These are phyloP conservation scores for Gastrolobium villosum DNA, from an alignment of 306 rosid species.

Conservation along the genomic window DNA sequence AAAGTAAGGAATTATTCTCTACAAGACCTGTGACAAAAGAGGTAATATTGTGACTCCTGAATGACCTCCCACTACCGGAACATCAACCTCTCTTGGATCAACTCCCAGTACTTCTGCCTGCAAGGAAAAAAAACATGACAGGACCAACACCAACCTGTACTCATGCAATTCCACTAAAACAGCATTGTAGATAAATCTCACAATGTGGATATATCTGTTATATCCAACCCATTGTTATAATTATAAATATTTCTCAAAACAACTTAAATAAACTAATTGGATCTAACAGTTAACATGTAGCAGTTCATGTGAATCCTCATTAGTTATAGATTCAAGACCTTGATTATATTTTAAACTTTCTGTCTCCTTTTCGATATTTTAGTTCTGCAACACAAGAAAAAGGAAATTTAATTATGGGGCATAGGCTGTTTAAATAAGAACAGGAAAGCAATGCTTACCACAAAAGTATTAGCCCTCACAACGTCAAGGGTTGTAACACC, in stretches of 20 bases:
- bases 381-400: conserved; percentile 1
- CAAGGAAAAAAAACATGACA: conserved; percentile 36
- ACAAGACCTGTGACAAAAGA: conserved; percentile 90
- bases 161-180: not conserved
- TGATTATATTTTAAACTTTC: not conserved
- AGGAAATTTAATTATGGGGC: conserved; percentile 24
- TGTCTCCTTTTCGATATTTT: not conserved
- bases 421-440: conserved; percentile 8
- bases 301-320: not conserved
- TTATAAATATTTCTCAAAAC: not conserved
- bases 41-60: conserved; percentile 94
- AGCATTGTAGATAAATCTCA: not conserved
- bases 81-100: conserved; percentile 96
- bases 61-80: conserved; percentile 98
- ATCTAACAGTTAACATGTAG: not conserved
- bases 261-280: not conserved
- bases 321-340: not conserved
- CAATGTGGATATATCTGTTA: conserved; percentile 7
- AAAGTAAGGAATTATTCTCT: conserved; percentile 32
- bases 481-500: conserved; percentile 96
- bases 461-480: conserved; percentile 94
- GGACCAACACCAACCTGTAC: conserved; percentile 21
- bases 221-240: conserved; percentile 12
- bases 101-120: conserved; percentile 95
- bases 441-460: conserved; percentile 61